phyloP scores from a whole-genome alignment of 2,329 filamentous ascomycete species.

The Xylaria sp. region DNA sequence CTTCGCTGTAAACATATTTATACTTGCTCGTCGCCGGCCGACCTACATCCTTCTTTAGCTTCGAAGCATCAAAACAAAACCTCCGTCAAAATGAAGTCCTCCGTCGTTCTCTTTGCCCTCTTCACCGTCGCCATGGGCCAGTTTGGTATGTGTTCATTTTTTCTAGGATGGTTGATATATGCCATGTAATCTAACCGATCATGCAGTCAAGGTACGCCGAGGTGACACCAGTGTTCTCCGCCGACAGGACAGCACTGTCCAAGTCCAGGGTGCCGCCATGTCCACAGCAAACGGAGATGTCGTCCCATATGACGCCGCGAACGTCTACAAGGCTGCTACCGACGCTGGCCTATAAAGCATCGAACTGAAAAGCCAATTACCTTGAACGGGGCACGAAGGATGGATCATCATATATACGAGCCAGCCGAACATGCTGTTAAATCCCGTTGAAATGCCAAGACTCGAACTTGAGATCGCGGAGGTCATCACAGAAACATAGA shows the following conservation, averaged over 20 bases:
- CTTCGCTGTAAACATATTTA: constrained; percentile 47
- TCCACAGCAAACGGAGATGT: constrained; percentile 58
- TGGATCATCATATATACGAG: not conserved
- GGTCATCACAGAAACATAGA: constrained; percentile 4
- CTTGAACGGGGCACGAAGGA: not conserved
- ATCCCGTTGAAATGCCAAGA: not conserved
- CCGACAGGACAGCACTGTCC: constrained; percentile 46
- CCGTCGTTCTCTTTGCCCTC: constrained; percentile 60
- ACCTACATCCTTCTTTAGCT: constrained; percentile 54
- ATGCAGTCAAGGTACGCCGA: constrained; percentile 51
- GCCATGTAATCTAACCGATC: not conserved
- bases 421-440: not conserved
- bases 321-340: constrained; percentile 57
- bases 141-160: constrained; percentile 43
- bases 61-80: constrained; percentile 41
- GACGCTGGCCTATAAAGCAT: constrained; percentile 52
- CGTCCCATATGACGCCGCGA: constrained; percentile 57
- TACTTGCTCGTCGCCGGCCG: constrained; percentile 64
- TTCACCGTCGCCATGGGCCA: constrained; percentile 60
- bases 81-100: constrained; percentile 65
- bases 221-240: constrained; percentile 39
- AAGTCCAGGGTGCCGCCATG: constrained; percentile 60
- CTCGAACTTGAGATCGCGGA: not conserved
- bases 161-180: not conserved
- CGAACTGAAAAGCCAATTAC: not conserved